phyloP scores from a whole-genome alignment of 495 filamentous ascomycete genomes.

The Pyrenula massariospora region DNA sequence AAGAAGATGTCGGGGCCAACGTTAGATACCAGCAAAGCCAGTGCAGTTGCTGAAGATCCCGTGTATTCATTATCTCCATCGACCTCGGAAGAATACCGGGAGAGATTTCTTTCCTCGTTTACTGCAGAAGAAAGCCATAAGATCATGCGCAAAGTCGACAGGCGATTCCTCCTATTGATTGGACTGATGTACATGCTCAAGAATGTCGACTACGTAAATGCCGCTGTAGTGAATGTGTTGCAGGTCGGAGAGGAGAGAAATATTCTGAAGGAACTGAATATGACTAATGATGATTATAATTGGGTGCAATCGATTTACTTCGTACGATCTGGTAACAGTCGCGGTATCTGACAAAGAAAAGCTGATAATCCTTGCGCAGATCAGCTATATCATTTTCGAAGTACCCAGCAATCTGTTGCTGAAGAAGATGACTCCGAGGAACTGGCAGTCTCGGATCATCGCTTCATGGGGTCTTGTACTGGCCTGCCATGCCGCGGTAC shows the following conservation, averaged over 20 bases:
- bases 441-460: constrained; percentile 25
- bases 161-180: constrained; percentile 17
- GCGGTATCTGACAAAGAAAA: not conserved
- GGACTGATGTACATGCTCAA: constrained; percentile 23
- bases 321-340: constrained; percentile 5
- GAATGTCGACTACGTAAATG: constrained; percentile 22
- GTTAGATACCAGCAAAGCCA: too few species aligned
- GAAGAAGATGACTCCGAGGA: constrained; percentile 19
- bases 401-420: constrained; percentile 20
- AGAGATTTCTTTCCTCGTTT: constrained; percentile 16
- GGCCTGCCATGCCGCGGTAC: constrained; percentile 21
- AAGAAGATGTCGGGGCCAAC: too few species aligned
- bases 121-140: constrained; percentile 18
- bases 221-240: constrained; percentile 21
- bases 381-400: constrained; percentile 23
- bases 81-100: too few species aligned
- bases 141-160: constrained; percentile 19
- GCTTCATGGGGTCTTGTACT: constrained; percentile 23
- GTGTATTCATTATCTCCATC: too few species aligned
- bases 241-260: constrained; percentile 22
- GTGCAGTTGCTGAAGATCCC: too few species aligned
- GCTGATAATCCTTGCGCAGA: constrained; percentile 4
- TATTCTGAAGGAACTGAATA: constrained; percentile 16
- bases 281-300: constrained; percentile 23
- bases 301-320: constrained; percentile 22